phyloP scores from a whole-genome alignment of 192 early-diverging fungal genomes.

The Linnemannia exigua region DNA sequence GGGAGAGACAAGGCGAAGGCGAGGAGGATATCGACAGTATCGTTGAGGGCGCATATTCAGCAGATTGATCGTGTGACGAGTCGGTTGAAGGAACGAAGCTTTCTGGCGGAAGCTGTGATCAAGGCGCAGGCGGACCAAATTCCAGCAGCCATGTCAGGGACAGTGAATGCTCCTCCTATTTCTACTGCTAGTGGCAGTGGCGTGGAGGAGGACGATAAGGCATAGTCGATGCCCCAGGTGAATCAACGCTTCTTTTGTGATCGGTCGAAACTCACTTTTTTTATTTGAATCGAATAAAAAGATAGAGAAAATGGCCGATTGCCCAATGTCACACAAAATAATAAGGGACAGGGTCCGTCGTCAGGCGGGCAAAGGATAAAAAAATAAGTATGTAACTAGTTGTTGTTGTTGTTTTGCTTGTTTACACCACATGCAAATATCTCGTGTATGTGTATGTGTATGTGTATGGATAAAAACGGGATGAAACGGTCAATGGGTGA shows the following conservation, averaged over 20 bases:
- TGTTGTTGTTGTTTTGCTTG: neutral
- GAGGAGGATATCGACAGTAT: neutral
- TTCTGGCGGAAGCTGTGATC: slow-evolving; percentile 18
- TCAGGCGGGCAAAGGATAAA: neutral
- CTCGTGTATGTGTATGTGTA: too few species aligned
- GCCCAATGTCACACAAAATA: neutral
- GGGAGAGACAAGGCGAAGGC: neutral
- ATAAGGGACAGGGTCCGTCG: neutral
- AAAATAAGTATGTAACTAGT: neutral
- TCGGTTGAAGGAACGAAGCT: slow-evolving; percentile 43
- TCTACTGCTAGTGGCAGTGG: neutral
- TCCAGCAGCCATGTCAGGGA: neutral
- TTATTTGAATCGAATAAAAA: too few species aligned
- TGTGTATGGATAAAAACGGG: neutral
- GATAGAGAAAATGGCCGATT: neutral
- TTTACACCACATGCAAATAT: too few species aligned
- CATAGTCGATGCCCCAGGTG: neutral
- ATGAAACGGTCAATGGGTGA: neutral
- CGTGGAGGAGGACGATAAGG: neutral
- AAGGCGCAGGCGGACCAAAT: slow-evolving; percentile 20
- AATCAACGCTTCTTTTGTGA: neutral
- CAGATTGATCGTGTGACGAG: slow-evolving; percentile 45
- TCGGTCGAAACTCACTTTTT: neutral
- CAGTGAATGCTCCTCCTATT: neutral
- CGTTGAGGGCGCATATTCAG: slow-evolving; percentile 34